Evolutionary conservation across 2,329 filamentous ascomycete species (phyloP), one percentile per base, ranked within the genome.

Genomic region (Emydomyces testavorans): DNA sequence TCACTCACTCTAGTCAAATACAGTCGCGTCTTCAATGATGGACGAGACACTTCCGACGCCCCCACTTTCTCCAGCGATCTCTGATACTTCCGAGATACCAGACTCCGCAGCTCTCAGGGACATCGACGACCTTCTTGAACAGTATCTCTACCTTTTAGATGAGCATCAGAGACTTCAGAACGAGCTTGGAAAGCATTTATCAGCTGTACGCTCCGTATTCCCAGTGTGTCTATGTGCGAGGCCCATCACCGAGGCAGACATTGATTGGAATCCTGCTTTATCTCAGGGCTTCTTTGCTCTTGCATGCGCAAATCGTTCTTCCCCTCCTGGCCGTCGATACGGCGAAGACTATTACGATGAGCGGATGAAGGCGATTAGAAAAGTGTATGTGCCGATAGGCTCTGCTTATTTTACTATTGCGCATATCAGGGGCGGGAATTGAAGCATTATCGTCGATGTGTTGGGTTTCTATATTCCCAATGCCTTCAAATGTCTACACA

Each of bases 261-360:
- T 28, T 48, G 34, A 34, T 31, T 13, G 15, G 3, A 2, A 26
- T 36, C n/a, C 37, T 41, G 41, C 36, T 28, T 26, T 6, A 26
- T 31, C 49, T 65, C 57, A 74, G 64, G 71, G 71, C 3, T 73
- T 71, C 52, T 58, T 73, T 32, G 65, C 68, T 31, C 65, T 74
- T 26, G 66, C 71, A 16, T 66, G 71, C 49, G 71, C 71, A 31
- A 73, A 74, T 52, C 70, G 70, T 51, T 65, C 64, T 24, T 68
- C 65, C 50, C 61, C 67, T 2, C 65, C 68, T 13, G 67, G 67
- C 13, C 64, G 69, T 47, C 59, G 66, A 42, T 71, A 69, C 60
- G 71, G 71, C 11, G 61, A 67, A 29, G 71, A 74, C 46, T 71
- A 68, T 52, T 74, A 72, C 50, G 71, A 74, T 57, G 66, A 68